These are phyloP conservation scores for Phytophthora sp. DNA, from an alignment of 352 stramenopile species.

Conservation along the genomic window DNA sequence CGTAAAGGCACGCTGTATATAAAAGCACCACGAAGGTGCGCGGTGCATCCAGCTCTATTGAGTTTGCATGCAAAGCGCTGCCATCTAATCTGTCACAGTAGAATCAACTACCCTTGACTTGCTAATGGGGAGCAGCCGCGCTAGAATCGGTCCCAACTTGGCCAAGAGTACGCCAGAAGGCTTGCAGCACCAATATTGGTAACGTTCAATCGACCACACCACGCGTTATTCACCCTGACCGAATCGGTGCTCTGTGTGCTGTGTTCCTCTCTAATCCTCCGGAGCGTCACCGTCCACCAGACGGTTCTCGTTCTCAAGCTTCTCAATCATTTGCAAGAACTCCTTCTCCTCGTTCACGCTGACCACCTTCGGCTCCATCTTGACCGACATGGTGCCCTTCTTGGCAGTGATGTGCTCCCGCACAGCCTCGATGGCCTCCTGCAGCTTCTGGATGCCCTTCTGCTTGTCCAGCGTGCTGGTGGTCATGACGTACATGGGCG, in stretches of 20 bases:
- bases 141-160: slow-evolving; percentile 3
- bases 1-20: slow-evolving; percentile 10
- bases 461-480: slow-evolving; percentile 99
- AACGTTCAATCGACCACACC: slow-evolving; percentile 7
- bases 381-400: slow-evolving; percentile 95
- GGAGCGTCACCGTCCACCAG: slow-evolving; percentile 98
- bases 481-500: slow-evolving; percentile 99
- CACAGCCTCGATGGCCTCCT: slow-evolving; percentile 96
- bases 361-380: slow-evolving; percentile 99
- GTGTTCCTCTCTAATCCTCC: slow-evolving; percentile 84
- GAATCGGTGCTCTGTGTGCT: slow-evolving; percentile 9
- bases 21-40: slow-evolving; percentile 30
- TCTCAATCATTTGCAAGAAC: slow-evolving; percentile 99
- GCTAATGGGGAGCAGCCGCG: slow-evolving; percentile 3
- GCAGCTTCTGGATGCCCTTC: slow-evolving; percentile 96
- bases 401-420: slow-evolving; percentile 94
- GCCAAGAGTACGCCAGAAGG: slow-evolving; percentile 8
- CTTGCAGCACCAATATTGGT: slow-evolving; percentile 11
- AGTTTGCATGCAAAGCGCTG: slow-evolving; percentile 25
- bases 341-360: slow-evolving; percentile 99
- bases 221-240: background rate
- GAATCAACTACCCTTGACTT: slow-evolving; percentile 12
- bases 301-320: slow-evolving; percentile 98
- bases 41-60: slow-evolving; percentile 36
- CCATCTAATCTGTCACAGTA: slow-evolving; percentile 22